These are phyloP conservation scores for Epichloe glyceriae DNA, from an alignment of 2,329 filamentous ascomycete species.

Conservation along the genomic window DNA sequence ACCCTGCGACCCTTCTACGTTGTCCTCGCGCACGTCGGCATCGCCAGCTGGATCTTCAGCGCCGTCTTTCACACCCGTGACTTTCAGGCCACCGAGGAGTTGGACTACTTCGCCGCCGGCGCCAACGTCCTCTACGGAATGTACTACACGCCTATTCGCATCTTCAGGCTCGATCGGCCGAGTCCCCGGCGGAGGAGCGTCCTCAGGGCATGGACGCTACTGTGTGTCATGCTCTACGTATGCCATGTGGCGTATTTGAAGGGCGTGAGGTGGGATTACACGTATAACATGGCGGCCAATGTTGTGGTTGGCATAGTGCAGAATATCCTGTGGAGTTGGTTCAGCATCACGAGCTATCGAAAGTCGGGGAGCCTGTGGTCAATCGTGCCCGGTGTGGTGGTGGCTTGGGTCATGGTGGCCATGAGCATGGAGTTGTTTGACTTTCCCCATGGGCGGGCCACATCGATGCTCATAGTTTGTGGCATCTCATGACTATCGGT, in stretches of 20 bases:
- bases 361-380: conserved; percentile 66
- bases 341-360: conserved; percentile 62
- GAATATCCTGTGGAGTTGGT: conserved; percentile 76
- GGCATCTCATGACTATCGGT: conserved; percentile 86
- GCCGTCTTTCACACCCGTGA: conserved; percentile 89
- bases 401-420: conserved; percentile 79
- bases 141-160: conserved; percentile 69
- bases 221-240: conserved; percentile 60
- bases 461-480: conserved; percentile 87
- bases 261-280: conserved; percentile 83
- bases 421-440: conserved; percentile 96
- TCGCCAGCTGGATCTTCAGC: conserved; percentile 76
- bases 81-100: conserved; percentile 72
- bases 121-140: conserved; percentile 82
- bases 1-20: conserved; percentile 70
- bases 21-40: conserved; percentile 65
- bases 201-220: conserved; percentile 59
- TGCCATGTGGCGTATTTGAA: conserved; percentile 74
- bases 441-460: conserved; percentile 75
- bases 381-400: conserved; percentile 78
- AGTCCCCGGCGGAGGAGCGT: conserved; percentile 31
- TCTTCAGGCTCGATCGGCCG: conserved; percentile 65
- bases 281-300: conserved; percentile 96
- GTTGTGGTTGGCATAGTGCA: conserved; percentile 68
- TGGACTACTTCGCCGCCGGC: conserved; percentile 93